These are phyloP conservation scores for Fistulina hepatica DNA, from an alignment of 1,284 basidiomycete genomes.

Conservation along the genomic window DNA sequence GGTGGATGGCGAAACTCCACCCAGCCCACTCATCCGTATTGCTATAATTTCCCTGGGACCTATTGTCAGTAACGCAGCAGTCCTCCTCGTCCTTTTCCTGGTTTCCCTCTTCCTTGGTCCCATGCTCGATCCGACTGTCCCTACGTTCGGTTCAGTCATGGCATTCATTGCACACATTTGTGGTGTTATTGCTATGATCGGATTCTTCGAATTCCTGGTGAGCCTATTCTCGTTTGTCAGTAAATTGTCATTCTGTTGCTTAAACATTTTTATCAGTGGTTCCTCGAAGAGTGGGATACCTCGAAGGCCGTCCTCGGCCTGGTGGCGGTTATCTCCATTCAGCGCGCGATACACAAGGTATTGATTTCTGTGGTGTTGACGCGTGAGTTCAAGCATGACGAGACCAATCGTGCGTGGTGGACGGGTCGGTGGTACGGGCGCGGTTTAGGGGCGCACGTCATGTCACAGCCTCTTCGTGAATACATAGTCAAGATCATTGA, in stretches of 20 bases:
- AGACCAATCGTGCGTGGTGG: constrained; percentile 97
- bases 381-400: constrained; percentile 95
- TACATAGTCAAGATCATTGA: constrained; percentile 83
- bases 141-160: constrained; percentile 83
- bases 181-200: constrained; percentile 77
- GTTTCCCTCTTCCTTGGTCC: constrained; percentile 89
- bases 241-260: constrained; percentile 13
- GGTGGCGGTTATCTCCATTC: constrained; percentile 78
- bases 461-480: constrained; percentile 85
- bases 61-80: constrained; percentile 89
- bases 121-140: constrained; percentile 74
- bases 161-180: constrained; percentile 78
- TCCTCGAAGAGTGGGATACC: constrained; percentile 86
- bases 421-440: constrained; percentile 94
- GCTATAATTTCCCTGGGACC: constrained; percentile 91
- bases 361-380: constrained; percentile 87
- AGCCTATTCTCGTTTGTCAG: constrained; percentile 22
- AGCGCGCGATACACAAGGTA: constrained; percentile 86
- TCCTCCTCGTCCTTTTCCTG: constrained; percentile 81
- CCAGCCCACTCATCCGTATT: constrained; percentile 80
- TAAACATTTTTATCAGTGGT: too few species aligned
- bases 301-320: constrained; percentile 87
- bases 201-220: constrained; percentile 91
- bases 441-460: constrained; percentile 75
- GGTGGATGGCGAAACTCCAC: constrained; percentile 50